phyloP scores from a whole-genome alignment of 345 rosid species.

The Cochlearia excelsa region DNA sequence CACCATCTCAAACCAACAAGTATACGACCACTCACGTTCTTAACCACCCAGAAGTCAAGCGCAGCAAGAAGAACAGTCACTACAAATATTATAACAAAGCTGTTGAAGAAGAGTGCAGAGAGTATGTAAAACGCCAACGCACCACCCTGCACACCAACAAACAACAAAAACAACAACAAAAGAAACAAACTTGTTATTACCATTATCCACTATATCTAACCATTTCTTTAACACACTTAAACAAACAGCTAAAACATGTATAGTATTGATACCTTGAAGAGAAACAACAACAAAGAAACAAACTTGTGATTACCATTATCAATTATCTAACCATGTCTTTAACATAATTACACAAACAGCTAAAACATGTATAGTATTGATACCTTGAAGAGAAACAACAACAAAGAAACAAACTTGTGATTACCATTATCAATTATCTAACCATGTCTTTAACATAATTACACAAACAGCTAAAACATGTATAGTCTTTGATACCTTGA shows the following conservation, averaged over 20 bases:
- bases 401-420: slow-evolving; percentile 18
- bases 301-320: slow-evolving; percentile 6
- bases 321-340: neutral
- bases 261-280: no score
- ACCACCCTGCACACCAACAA: slow-evolving; percentile 49
- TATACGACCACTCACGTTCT: slow-evolving; percentile 95
- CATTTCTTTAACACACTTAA: neutral
- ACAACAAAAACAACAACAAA: slow-evolving; percentile 1
- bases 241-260: neutral
- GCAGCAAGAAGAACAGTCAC: slow-evolving; percentile 93
- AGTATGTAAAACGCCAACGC: slow-evolving; percentile 92
- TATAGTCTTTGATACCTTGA: neutral
- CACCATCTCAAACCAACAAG: slow-evolving; percentile 98
- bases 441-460: neutral
- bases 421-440: slow-evolving; percentile 2
- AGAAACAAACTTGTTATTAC: slow-evolving; percentile 16
- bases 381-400: neutral
- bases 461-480: neutral
- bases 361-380: neutral
- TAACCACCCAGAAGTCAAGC: slow-evolving; percentile 95
- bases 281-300: slow-evolving; percentile 17
- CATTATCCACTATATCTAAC: neutral
- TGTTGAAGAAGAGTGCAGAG: slow-evolving; percentile 71
- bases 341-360: neutral
- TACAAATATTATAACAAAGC: slow-evolving; percentile 87